These are phyloP conservation scores for Primulina huaijiensis DNA, from an alignment of 257 asterid species.

Conservation along the genomic window DNA sequence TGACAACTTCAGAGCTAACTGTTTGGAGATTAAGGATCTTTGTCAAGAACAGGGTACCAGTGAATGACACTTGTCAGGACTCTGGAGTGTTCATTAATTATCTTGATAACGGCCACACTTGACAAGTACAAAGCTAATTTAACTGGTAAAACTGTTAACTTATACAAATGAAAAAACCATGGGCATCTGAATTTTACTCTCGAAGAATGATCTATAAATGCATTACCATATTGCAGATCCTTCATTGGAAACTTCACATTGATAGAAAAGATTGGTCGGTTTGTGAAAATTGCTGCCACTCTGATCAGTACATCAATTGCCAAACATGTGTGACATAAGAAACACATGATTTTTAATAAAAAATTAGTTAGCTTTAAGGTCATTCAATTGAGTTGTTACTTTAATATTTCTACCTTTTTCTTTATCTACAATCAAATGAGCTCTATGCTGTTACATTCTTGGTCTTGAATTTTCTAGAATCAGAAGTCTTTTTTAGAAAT, in stretches of 20 bases:
- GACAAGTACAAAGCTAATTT: not conserved
- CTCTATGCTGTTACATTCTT: not conserved
- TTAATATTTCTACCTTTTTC: not conserved
- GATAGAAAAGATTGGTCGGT: not conserved
- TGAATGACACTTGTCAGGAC: not conserved
- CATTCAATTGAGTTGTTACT: constrained; percentile 1
- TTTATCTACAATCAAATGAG: not conserved
- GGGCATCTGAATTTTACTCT: not conserved
- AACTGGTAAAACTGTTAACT: not conserved
- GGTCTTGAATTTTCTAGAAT: constrained; percentile 5
- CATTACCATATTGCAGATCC: not conserved
- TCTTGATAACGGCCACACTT: not conserved
- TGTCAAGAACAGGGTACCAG: not conserved
- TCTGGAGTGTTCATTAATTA: not conserved
- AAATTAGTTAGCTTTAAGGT: constrained; percentile 1
- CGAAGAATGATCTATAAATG: not conserved
- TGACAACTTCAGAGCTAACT: not conserved
- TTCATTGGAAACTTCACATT: not conserved
- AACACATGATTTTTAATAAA: constrained; percentile 11
- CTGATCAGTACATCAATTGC: not conserved
- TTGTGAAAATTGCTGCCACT: not conserved
- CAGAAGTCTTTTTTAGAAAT: not conserved
- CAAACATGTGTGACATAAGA: constrained; percentile 1
- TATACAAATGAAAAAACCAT: not conserved
- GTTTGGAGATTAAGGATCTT: not conserved